These are phyloP conservation scores for Pyrenophora teres DNA, from an alignment of 2,329 filamentous ascomycete species.

Conservation along the genomic window DNA sequence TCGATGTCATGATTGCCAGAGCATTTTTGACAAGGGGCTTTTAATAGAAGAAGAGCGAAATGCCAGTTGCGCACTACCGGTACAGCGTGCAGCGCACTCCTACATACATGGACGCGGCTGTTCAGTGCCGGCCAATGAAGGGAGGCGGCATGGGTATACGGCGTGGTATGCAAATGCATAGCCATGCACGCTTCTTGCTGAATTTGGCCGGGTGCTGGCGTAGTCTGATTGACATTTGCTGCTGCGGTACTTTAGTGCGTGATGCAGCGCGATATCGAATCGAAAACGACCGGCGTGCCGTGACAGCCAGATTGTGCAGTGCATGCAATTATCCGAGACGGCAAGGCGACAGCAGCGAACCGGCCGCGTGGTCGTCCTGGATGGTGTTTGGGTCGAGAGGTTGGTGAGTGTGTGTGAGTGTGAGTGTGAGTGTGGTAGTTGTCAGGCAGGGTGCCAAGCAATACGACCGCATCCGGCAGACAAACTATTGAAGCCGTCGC, in stretches of 20 bases:
- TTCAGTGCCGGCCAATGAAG: not conserved
- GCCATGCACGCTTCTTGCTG: slow-evolving; percentile 3
- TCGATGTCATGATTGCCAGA: slow-evolving; percentile 10
- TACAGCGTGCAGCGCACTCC: not conserved
- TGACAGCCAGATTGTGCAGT: not conserved
- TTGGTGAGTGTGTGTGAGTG: not conserved
- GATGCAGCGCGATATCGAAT: slow-evolving; percentile 13
- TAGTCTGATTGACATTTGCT: slow-evolving; percentile 2
- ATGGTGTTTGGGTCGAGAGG: not conserved
- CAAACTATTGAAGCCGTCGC: slow-evolving; percentile 10
- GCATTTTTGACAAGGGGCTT: not conserved
- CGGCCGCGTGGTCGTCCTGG: not conserved
- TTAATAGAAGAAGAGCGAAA: not conserved
- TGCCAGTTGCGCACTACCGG: not conserved
- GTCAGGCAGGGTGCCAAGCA: not conserved
- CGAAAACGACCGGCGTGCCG: not conserved
- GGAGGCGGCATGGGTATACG: not conserved
- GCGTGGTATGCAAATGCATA: not conserved
- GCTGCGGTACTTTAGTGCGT: slow-evolving; percentile 6
- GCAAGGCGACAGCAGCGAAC: not conserved
- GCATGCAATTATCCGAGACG: not conserved
- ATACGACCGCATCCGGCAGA: slow-evolving; percentile 3
- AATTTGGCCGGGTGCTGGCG: slow-evolving; percentile 4
- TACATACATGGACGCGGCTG: not conserved
- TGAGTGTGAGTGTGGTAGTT: not conserved